A percentile compares a stretch with the other conserved stretches of the same genome.
phyloP scores from a whole-genome alignment of 1,284 basidiomycete species.

The Boletus sp. region DNA sequence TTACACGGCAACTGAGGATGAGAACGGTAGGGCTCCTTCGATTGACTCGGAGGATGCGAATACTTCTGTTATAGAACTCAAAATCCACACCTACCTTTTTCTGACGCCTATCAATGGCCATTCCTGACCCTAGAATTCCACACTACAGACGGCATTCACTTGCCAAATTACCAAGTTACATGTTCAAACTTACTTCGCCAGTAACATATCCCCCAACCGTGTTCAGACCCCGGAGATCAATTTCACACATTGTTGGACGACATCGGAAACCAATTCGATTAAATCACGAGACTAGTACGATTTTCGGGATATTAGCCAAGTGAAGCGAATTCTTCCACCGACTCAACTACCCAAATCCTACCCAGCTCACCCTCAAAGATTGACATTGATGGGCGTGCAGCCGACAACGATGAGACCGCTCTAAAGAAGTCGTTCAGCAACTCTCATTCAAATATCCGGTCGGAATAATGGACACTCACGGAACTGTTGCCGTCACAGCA shows the following conservation, averaged over 20 bases:
- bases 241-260: not conserved
- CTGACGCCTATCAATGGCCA: no score
- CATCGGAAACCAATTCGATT: not conserved
- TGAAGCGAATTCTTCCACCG: not conserved
- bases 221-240: no score
- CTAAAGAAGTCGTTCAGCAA: constrained; percentile 5
- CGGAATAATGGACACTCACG: constrained; percentile 3
- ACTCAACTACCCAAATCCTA: not conserved
- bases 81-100: no score
- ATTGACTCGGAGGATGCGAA: no score
- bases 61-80: no score
- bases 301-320: not conserved
- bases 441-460: rapidly evolving
- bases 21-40: no score
- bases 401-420: constrained; percentile 14
- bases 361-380: not conserved
- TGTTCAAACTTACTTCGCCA: no score
- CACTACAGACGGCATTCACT: no score
- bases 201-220: no score
- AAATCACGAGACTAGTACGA: not conserved
- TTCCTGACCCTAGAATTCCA: no score
- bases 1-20: no score
- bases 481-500: constrained; percentile 15
- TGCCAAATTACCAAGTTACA: no score
- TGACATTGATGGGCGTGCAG: constrained; percentile 20